Conservation (phyloP, 1,284 basidiomycete species). For the Tremellales sp. region DNA sequence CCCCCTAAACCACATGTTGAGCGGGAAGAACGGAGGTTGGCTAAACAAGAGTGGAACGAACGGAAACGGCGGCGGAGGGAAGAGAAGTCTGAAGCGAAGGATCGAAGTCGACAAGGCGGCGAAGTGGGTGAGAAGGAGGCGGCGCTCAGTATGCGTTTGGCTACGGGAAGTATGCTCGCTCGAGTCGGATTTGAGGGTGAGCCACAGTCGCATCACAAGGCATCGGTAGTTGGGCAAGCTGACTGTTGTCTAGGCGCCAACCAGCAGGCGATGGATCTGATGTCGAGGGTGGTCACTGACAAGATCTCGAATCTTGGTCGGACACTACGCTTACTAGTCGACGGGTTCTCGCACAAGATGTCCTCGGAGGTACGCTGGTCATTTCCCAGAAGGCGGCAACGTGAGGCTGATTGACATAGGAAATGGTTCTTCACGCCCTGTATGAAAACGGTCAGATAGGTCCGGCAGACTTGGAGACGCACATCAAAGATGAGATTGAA, state of each 20-base stretch:
- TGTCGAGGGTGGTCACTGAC: constrained; percentile 74
- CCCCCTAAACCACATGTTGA: constrained; percentile 18
- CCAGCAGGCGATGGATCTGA: constrained; percentile 67
- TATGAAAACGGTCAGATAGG: constrained; percentile 78
- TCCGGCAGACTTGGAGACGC: constrained; percentile 72
- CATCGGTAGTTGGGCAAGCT: constrained; percentile 3
- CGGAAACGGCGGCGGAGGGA: constrained; percentile 15
- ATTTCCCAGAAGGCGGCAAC: not conserved
- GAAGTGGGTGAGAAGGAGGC: constrained; percentile 44
- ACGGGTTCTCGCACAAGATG: constrained; percentile 75
- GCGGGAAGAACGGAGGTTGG: constrained; percentile 11
- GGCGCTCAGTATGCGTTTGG: constrained; percentile 31
- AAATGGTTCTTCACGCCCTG: constrained; percentile 85
- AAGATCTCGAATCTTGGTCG: constrained; percentile 81
- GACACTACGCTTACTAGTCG: constrained; percentile 73
- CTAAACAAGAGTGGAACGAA: constrained; percentile 13
- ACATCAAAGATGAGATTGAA: constrained; percentile 84
- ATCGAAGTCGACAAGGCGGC: constrained; percentile 28
- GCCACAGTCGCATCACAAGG: no score
- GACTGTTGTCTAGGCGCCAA: constrained; percentile 44
- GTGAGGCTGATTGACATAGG: constrained; percentile 51
- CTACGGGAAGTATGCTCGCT: constrained; percentile 64
- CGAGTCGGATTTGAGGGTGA: constrained; percentile 85
- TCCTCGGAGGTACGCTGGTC: constrained; percentile 65
- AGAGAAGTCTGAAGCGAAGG: constrained; percentile 17